Percentiles rank a stretch among this genome's conserved stretches.
These are phyloP conservation scores for Beta corolliflora DNA, from an alignment of 179 eudicot genomes.

Conservation along the genomic window DNA sequence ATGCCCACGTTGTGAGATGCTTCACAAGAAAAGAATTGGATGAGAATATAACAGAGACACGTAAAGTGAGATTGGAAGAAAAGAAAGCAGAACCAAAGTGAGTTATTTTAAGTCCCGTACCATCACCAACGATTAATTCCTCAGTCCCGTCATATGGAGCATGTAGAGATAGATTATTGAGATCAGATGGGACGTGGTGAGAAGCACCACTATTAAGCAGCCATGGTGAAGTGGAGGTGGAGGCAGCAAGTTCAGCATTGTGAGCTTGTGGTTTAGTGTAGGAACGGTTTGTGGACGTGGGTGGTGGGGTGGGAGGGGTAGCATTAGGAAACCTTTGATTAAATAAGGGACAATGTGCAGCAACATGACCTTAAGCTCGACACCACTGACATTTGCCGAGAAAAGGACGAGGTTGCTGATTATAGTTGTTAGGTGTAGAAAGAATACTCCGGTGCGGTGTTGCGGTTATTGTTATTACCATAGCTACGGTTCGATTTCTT, in stretches of 20 bases:
- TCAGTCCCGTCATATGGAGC: not conserved
- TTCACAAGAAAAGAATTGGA: not conserved
- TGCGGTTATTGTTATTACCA: not conserved
- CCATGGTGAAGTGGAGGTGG: not conserved
- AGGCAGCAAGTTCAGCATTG: not conserved
- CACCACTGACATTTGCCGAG: conserved; percentile 19
- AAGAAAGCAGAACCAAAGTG: not conserved
- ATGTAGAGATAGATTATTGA: not conserved
- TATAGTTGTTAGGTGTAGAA: not conserved
- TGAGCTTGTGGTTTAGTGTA: not conserved
- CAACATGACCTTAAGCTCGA: not conserved
- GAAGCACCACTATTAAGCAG: not conserved
- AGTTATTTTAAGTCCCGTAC: not conserved
- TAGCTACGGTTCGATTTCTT: not conserved
- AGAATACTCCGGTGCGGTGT: not conserved
- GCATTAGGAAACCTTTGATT: not conserved
- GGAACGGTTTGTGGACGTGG: not conserved
- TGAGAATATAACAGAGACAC: not conserved
- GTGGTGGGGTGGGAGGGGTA: not conserved
- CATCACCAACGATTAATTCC: not conserved
- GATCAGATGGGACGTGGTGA: not conserved
- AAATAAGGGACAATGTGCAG: not conserved
- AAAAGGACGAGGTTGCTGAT: not conserved
- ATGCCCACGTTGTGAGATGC: not conserved
- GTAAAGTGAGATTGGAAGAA: not conserved